Percentiles rank a stretch among this genome's conserved stretches.
These are phyloP conservation scores for Prunus fruticosa DNA, from an alignment of 306 rosid species.

Conservation along the genomic window DNA sequence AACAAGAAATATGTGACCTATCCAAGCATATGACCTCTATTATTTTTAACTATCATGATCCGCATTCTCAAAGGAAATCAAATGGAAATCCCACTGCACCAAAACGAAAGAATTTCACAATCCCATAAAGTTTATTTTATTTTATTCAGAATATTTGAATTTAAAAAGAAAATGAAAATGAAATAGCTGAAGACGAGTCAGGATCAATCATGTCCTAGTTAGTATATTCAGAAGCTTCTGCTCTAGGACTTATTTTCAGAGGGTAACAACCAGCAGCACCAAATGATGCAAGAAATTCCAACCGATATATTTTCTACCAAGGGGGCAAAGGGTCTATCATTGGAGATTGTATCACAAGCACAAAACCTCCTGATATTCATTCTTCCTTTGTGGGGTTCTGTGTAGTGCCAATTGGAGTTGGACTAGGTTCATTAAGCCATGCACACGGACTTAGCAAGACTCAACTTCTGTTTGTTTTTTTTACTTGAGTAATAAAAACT, in stretches of 20 bases:
- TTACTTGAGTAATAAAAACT: not conserved
- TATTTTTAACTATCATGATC: not conserved
- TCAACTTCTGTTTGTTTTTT: not conserved
- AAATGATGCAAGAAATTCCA: not conserved
- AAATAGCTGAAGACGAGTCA: not conserved
- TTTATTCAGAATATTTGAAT: not conserved
- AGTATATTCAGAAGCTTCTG: not conserved
- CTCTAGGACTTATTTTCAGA: not conserved
- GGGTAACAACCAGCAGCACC: not conserved
- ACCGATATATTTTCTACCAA: not conserved
- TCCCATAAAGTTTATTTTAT: not conserved
- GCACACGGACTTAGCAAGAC: not conserved
- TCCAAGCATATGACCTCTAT: not conserved
- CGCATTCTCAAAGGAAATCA: not conserved
- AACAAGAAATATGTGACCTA: not conserved
- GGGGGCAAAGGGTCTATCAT: not conserved
- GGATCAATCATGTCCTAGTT: not conserved
- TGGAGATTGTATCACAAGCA: constrained; percentile 4
- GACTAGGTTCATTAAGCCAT: not conserved
- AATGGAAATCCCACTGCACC: not conserved
- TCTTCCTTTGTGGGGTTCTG: not conserved
- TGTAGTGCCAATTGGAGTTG: not conserved
- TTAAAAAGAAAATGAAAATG: not conserved
- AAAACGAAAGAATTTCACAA: not conserved
- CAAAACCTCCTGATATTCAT: not conserved